Evolutionary conservation across 1,139 yeast genomes (phyloP).

Genomic region (Lodderomyces orthopsilosis): DNA sequence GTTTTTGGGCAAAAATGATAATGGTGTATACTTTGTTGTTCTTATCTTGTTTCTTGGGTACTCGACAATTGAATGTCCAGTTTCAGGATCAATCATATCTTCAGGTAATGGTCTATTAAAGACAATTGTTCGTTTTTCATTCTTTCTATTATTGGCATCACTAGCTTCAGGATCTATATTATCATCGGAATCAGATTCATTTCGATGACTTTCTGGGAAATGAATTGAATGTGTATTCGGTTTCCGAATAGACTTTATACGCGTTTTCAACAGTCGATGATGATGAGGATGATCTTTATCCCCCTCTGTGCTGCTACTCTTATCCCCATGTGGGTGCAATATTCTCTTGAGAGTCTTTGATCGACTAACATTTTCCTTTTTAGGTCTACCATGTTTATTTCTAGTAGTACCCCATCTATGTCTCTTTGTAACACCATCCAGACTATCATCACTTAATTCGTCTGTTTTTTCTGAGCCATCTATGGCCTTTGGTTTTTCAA

Average conservation of each 20-base stretch:
- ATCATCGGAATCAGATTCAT: constrained; percentile 17
- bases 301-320: constrained; percentile 5
- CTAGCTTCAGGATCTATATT: constrained; percentile 21
- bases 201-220: constrained; percentile 25
- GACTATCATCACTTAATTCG: constrained; percentile 4
- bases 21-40: constrained; percentile 60
- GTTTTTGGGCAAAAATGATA: constrained; percentile 54
- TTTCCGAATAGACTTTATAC: constrained; percentile 15
- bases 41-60: constrained; percentile 57
- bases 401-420: constrained; percentile 92
- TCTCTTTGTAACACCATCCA: constrained; percentile 43
- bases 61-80: constrained; percentile 27
- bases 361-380: constrained; percentile 41
- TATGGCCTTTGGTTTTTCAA: constrained; percentile 19
- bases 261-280: constrained; percentile 17
- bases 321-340: constrained; percentile 16
- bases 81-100: constrained; percentile 50
- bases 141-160: constrained; percentile 42
- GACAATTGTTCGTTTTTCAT: constrained; percentile 53
- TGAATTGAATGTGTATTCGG: constrained; percentile 23
- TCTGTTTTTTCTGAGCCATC: constrained; percentile 13
- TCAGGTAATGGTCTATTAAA: constrained; percentile 70
- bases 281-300: constrained; percentile 12
- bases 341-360: constrained; percentile 44
- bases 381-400: constrained; percentile 68